A percentile compares a stretch with the other conserved stretches of the same genome.
Evolutionary conservation across 1,284 basidiomycete species (phyloP).

Genomic region (Heliocybe sulcata): DNA sequence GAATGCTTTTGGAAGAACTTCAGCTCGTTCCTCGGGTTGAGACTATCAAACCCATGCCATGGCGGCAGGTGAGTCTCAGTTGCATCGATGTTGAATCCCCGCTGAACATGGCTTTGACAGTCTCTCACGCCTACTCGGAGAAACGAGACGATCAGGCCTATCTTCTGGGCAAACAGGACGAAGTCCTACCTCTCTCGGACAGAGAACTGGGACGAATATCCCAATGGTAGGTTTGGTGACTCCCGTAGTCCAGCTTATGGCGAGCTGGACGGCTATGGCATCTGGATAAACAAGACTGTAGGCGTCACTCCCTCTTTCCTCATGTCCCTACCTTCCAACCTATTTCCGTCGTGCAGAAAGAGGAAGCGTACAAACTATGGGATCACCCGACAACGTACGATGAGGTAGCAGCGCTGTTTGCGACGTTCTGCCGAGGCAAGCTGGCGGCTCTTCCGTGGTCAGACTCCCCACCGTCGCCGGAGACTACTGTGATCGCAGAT

Average conservation of each 20-base stretch:
- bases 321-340: neutral
- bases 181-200: slow-evolving; percentile 90
- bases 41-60: slow-evolving; percentile 84
- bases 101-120: slow-evolving; percentile 27
- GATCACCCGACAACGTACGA: slow-evolving; percentile 65
- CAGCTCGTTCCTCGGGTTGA: slow-evolving; percentile 81
- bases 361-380: slow-evolving; percentile 86
- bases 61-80: slow-evolving; percentile 68
- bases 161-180: slow-evolving; percentile 93
- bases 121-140: slow-evolving; percentile 86
- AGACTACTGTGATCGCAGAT: slow-evolving; percentile 79
- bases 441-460: slow-evolving; percentile 90
- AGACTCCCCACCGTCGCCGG: slow-evolving; percentile 80
- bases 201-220: slow-evolving; percentile 98
- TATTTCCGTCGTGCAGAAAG: slow-evolving; percentile 43
- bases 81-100: slow-evolving; percentile 1
- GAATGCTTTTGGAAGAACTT: slow-evolving; percentile 86
- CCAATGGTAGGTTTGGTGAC: slow-evolving; percentile 97
- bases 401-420: slow-evolving; percentile 74
- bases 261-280: slow-evolving; percentile 93
- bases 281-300: slow-evolving; percentile 79
- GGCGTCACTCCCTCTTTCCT: slow-evolving; percentile 17
- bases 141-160: slow-evolving; percentile 86
- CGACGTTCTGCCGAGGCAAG: slow-evolving; percentile 69
- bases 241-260: slow-evolving; percentile 96